These are phyloP conservation scores for Fraxinus paxiana DNA, from an alignment of 305 asterid genomes.

Conservation along the genomic window DNA sequence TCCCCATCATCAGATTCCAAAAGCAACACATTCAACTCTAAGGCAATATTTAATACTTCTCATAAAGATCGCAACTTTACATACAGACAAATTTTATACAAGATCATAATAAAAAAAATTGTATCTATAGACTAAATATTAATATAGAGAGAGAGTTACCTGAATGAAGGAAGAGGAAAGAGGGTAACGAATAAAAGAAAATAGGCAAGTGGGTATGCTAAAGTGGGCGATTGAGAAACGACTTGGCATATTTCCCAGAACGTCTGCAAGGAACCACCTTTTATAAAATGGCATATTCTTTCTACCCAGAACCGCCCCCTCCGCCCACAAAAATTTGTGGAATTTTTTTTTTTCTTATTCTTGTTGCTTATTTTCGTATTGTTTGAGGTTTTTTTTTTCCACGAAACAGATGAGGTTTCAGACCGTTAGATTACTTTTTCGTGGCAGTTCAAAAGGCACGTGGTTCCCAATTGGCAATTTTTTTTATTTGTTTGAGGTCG, in stretches of 20 bases:
- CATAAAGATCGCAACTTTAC: slow-evolving; percentile 4
- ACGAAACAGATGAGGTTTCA: not conserved
- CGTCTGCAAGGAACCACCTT: slow-evolving; percentile 34
- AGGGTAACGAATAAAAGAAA: not conserved
- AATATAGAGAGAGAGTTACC: slow-evolving; percentile 3
- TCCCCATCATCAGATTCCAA: not conserved
- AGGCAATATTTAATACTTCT: slow-evolving; percentile 6
- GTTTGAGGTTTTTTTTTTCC: not conserved
- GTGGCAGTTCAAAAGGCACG: not conserved
- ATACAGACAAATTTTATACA: not conserved
- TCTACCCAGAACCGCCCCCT: slow-evolving; percentile 11
- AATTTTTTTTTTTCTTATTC: not conserved
- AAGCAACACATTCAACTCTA: not conserved
- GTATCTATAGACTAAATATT: not conserved
- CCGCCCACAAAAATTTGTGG: not conserved
- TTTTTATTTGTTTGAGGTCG: not conserved
- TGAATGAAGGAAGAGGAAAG: not conserved
- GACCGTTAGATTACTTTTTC: not conserved
- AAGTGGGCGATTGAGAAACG: slow-evolving; percentile 1
- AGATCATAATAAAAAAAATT: not conserved
- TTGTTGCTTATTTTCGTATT: not conserved
- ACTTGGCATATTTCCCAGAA: slow-evolving; percentile 1
- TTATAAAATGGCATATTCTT: slow-evolving; percentile 40
- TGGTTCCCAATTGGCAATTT: not conserved
- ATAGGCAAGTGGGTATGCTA: not conserved